Conservation (phyloP, 2,329 filamentous ascomycete species). For the Penicillium occitanis region DNA sequence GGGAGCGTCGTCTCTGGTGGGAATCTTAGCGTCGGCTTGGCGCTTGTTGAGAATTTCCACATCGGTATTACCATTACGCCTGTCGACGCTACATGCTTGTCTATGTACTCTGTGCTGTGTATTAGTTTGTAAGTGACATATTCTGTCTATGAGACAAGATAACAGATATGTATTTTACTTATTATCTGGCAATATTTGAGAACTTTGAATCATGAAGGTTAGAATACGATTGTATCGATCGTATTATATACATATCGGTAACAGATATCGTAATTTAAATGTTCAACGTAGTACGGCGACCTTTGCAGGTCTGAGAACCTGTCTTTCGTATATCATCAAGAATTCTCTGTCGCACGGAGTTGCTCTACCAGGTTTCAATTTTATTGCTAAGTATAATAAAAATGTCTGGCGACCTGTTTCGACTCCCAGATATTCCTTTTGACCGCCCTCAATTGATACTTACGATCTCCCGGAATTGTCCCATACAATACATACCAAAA, state of each 20-base stretch:
- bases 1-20: constrained; percentile 38
- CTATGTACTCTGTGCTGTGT: neutral
- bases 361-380: neutral
- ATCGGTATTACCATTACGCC: constrained; percentile 5
- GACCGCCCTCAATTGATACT: neutral
- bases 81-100: no score
- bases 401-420: neutral
- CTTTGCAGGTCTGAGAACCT: neutral
- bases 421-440: neutral
- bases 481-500: constrained; percentile 21
- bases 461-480: constrained; percentile 22
- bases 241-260: neutral
- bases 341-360: neutral
- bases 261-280: neutral
- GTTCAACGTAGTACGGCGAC: neutral
- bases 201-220: neutral
- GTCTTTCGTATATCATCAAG: neutral
- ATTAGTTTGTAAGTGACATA: neutral
- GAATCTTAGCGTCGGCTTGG: constrained; percentile 46
- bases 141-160: neutral
- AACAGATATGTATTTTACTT: neutral
- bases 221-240: neutral
- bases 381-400: neutral
- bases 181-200: neutral
- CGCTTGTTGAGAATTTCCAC: constrained; percentile 34